A percentile compares a stretch with the other conserved stretches of the same genome.
These are phyloP conservation scores for Cutaneotrichosporon cavernicola DNA, from an alignment of 1,284 basidiomycete genomes.

Conservation along the genomic window DNA sequence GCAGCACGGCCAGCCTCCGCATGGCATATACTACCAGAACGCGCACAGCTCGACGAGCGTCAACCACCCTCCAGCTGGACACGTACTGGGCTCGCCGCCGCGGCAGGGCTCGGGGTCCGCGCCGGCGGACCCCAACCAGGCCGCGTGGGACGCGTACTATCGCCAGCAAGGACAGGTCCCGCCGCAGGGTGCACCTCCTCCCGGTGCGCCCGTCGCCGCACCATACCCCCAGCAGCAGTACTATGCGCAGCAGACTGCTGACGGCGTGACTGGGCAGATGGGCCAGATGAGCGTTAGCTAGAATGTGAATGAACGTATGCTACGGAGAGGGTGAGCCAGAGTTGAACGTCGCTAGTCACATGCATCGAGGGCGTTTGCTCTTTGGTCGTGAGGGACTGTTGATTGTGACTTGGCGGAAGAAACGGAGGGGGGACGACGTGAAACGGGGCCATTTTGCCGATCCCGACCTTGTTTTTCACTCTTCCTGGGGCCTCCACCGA, in stretches of 20 bases:
- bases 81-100: constrained; percentile 28
- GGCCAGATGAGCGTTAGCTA: constrained; percentile 38
- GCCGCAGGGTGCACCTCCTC: constrained; percentile 17
- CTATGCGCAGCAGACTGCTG: constrained; percentile 16
- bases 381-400: not conserved
- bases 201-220: constrained; percentile 12
- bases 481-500: not conserved
- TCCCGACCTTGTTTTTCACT: constrained; percentile 2
- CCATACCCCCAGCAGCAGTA: constrained; percentile 23
- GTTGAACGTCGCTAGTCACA: not conserved
- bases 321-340: not conserved
- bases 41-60: constrained; percentile 10
- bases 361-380: not conserved
- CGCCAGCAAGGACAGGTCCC: constrained; percentile 34
- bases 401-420: not conserved
- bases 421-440: not conserved
- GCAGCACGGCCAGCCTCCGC: not conserved
- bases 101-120: constrained; percentile 30
- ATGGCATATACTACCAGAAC: constrained; percentile 16
- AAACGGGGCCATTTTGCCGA: constrained; percentile 4
- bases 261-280: constrained; percentile 33
- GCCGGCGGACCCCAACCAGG: constrained; percentile 36
- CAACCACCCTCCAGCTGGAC: constrained; percentile 20
- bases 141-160: constrained; percentile 53
- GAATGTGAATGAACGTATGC: constrained; percentile 5